Evolutionary conservation across 305 asterid species (phyloP), one percentile per base, ranked within the genome.

Genomic region (Stenogyne calaminthoides): DNA sequence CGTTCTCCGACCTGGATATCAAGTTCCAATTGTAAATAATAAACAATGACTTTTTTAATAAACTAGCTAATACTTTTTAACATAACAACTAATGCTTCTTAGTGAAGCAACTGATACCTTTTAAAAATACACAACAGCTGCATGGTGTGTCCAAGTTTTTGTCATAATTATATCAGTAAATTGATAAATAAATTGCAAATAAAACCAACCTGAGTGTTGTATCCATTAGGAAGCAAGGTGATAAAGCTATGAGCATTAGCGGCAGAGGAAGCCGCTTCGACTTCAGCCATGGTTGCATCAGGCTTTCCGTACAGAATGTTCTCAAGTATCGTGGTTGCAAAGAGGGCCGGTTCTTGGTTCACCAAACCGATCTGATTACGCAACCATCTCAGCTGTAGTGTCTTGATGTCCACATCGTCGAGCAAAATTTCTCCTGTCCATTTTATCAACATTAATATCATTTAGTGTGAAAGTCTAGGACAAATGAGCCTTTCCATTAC

Each of bases 341-440:
- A 95, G 47, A 95, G 93, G 0, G 99, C 97, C 0, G 99, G 99
- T 80, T 95, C 99, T 89, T 95, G 99, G 78, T 95, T 95, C 81
- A 95, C 99, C 77, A 95, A 85, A 59, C 99, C 98, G 6, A 91
- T 93, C 73, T 95, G 98, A 83, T 89, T 90, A 27, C 99, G 82
- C 82, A 95, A 67, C 99, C 99, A 93, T 72, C 89, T 81, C 73
- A 95, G 85, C 76, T 93, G 97, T 75, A 95, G 76, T 0, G 97
- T 88, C 85, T 89, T 95, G 69, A 91, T 91, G 74, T 95, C 89
- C 60, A 88, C 95, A 47, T 88, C 79, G 79, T 95, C 99, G 3
- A 95, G 86, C 80, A 95, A 83, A 67, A 95, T 86, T 70, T 91
- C 93, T 14, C 99, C 98, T 95, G 29, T 25, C 29, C 29, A 74